Base-by-base conservation (phyloP, 768 basidiomycete genomes). In the Amanita rubescens region DNA sequence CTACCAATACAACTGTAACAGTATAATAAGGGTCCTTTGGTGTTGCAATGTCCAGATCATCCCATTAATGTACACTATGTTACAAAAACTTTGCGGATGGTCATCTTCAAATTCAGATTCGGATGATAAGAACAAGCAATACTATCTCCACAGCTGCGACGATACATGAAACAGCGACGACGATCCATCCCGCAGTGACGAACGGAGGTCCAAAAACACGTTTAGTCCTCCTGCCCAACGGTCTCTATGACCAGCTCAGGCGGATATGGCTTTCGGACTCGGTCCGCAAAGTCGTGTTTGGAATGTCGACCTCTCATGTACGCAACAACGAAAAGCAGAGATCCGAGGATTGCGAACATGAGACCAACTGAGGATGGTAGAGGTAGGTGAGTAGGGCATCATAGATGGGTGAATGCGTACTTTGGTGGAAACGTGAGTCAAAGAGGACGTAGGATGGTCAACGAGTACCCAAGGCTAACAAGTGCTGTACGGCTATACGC, bases 401-500 rank as follows among this genome's bases (percentile, higher is more conserved):
- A n/a, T 25, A n/a, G 37, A 22, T 7, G 8, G 30, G 9, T 27
- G 20, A 46, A 54, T 0, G 71, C 85, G 57, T 62, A 88, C 90
- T 87, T 61, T 73, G 71, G 60, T 84, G 84, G 67, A 93, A 93
- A 19, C 81, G 70, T 30, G 63, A 62, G 61, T 91, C 86, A 58
- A 93, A 94, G n/a, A 93, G 8, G 75, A 43, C 88, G 81, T 9
- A 93, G 71, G 50, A 92, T 78, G 0, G 87, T 77, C 51, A 91
- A 66, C 1, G 86, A 76, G 61, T 87, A 90, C 0, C 87, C 85
- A 2, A 94, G 73, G 53, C 81, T 80, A 12, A 81, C 81, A 8
- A 93, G 72, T 0, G 89, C 89, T 0, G 83, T 86, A 24, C 90
- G 81, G 35, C 75, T 76, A 67, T 92, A 92, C 12, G 90, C 87